phyloP scores from a whole-genome alignment of 495 filamentous ascomycete species.

The Friedmanniomyces simplex region DNA sequence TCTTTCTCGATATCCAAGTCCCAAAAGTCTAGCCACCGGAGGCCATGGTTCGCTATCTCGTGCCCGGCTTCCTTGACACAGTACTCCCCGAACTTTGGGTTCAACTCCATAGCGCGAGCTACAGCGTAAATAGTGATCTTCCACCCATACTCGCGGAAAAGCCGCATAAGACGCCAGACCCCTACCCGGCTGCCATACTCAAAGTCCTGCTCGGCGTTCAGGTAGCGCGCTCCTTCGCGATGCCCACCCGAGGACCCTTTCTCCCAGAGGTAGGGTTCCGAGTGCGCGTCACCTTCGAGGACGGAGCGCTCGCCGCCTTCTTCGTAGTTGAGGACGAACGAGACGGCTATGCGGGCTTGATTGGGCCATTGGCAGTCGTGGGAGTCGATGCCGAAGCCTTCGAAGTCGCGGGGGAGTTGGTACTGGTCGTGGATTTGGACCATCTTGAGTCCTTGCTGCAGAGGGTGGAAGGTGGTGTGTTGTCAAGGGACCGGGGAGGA shows the following conservation, averaged over 20 bases:
- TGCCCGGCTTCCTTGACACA: slow-evolving; percentile 25
- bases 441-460: slow-evolving; percentile 13
- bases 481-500: too few species aligned
- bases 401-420: slow-evolving; percentile 27
- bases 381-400: slow-evolving; percentile 25
- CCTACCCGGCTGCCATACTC: slow-evolving; percentile 27
- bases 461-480: too few species aligned
- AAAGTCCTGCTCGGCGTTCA: slow-evolving; percentile 30
- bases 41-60: slow-evolving; percentile 28
- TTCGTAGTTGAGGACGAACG: slow-evolving; percentile 31
- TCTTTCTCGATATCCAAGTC: slow-evolving; percentile 24
- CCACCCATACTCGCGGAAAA: slow-evolving; percentile 29
- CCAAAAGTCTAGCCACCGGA: slow-evolving; percentile 29
- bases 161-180: slow-evolving; percentile 25
- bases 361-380: slow-evolving; percentile 27
- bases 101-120: slow-evolving; percentile 25
- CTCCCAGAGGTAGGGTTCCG: slow-evolving; percentile 29
- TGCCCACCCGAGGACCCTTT: slow-evolving; percentile 23
- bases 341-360: slow-evolving; percentile 26
- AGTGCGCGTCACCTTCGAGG: slow-evolving; percentile 24
- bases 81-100: slow-evolving; percentile 24
- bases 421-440: slow-evolving; percentile 19
- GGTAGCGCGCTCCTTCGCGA: slow-evolving; percentile 19
- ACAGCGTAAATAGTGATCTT: slow-evolving; percentile 27
- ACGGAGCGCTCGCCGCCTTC: slow-evolving; percentile 25